Evolutionary conservation across 1,284 basidiomycete genomes (phyloP).

Genomic region (Ceratobasidium sp.): DNA sequence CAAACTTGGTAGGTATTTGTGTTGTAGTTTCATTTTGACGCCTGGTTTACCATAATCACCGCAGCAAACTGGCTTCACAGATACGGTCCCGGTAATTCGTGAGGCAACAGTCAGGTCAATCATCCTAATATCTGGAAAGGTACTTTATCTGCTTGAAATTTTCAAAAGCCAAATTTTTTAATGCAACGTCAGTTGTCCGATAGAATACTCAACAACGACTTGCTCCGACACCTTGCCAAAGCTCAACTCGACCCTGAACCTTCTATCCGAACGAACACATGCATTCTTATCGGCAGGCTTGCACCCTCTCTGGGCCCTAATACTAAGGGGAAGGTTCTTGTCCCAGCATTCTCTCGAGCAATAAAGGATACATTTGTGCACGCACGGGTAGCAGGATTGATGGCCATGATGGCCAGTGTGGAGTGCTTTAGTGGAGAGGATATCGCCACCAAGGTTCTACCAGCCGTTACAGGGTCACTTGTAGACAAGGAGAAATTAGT

Average conservation of each 20-base stretch:
- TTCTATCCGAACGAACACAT: conserved; percentile 97
- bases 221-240: conserved; percentile 90
- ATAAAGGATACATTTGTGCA: conserved; percentile 94
- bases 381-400: conserved; percentile 90
- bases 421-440: conserved; percentile 91
- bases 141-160: conserved; percentile 47
- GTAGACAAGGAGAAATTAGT: conserved; percentile 96
- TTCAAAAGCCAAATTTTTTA: background rate
- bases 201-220: conserved; percentile 95
- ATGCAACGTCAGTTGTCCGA: conserved; percentile 74
- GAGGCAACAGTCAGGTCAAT: conserved; percentile 94
- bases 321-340: conserved; percentile 93
- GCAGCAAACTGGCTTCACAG: conserved; percentile 93
- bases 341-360: conserved; percentile 91
- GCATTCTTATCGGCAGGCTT: conserved; percentile 92
- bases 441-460: conserved; percentile 87
- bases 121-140: conserved; percentile 84
- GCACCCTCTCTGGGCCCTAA: conserved; percentile 84
- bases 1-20: conserved; percentile 75
- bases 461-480: conserved; percentile 78
- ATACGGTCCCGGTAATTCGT: conserved; percentile 91
- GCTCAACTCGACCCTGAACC: conserved; percentile 92
- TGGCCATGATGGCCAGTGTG: conserved; percentile 95
- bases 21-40: background rate
- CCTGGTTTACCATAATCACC: background rate